Conservation (phyloP, 2,329 filamentous ascomycete species). For the Talaromyces piceae region DNA sequence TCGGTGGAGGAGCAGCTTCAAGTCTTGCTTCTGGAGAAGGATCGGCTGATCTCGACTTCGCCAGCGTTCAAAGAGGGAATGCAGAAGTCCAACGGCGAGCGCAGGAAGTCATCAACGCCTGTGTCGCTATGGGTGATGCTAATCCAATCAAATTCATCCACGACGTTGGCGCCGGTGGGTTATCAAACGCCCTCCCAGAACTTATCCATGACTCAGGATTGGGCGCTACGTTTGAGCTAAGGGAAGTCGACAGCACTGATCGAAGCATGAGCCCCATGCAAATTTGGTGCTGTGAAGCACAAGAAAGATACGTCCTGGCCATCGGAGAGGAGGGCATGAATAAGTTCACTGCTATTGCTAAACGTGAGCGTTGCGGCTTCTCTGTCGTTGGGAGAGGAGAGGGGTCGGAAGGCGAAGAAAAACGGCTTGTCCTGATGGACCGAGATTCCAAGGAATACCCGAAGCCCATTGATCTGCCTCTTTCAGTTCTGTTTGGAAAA, state of each 20-base stretch:
- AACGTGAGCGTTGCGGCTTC: slow-evolving; percentile 83
- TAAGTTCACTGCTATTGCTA: slow-evolving; percentile 58
- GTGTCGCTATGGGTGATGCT: slow-evolving; percentile 70
- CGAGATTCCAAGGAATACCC: slow-evolving; percentile 67
- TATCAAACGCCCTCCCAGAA: slow-evolving; percentile 78
- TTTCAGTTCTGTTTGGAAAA: slow-evolving; percentile 82
- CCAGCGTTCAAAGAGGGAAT: slow-evolving; percentile 93
- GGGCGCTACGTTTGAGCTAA: slow-evolving; percentile 87
- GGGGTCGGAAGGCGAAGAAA: slow-evolving; percentile 52
- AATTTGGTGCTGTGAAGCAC: slow-evolving; percentile 96
- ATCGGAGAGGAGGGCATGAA: slow-evolving; percentile 76
- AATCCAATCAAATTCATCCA: slow-evolving; percentile 97
- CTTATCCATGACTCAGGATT: slow-evolving; percentile 86
- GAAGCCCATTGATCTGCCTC: slow-evolving; percentile 78
- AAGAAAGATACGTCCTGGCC: slow-evolving; percentile 90
- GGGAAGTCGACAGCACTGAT: slow-evolving; percentile 86
- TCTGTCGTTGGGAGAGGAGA: slow-evolving; percentile 80
- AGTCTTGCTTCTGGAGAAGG: slow-evolving; percentile 82
- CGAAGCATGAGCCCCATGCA: slow-evolving; percentile 89
- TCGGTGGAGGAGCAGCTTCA: slow-evolving; percentile 91
- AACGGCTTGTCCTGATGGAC: slow-evolving; percentile 73
- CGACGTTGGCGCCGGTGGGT: slow-evolving; percentile 88
- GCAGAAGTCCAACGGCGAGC: slow-evolving; percentile 92
- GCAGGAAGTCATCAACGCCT: slow-evolving; percentile 97
- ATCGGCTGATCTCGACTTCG: slow-evolving; percentile 89